Base-by-base conservation (phyloP, 805 yeast species). In the Cyberlindnera saturnus region DNA sequence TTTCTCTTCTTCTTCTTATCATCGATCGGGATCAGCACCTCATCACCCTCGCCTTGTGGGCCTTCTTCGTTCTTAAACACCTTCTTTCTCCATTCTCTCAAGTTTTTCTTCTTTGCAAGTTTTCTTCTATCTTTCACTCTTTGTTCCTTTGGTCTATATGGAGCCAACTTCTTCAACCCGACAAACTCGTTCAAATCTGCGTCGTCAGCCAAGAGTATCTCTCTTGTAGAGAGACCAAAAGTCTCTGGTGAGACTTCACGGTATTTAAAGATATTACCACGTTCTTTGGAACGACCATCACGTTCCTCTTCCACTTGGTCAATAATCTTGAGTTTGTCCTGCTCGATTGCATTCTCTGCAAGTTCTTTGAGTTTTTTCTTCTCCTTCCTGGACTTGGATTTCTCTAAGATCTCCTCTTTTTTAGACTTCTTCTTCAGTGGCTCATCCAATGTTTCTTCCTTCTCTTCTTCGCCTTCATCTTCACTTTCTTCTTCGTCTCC, bases 241-340 rank as follows among this genome's bases (percentile, higher is more conserved):
- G 89, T 69, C 57, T 93, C 98, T 8, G 99, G 97, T 1, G 96
- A 89, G 4, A 93, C 98, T 55, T 89, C 96, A 56, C 97, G 77
- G 61, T 93, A 93, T 55, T 80, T 81, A 73, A 93, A 91, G 42
- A 70, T 74, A 3, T 69, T 71, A 5, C 62, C 72, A 35, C 63
- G 63, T 8, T 69, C 63, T 26, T 68, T 66, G 1, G 79, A 69
- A 47, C 89, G 81, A 40, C 86, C 77, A 52, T 79, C 78, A 49
- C 69, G 62, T 44, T 72, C 82, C 47, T 74, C 74, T 49, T 79
- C 84, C 7, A 83, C 78, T 54, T 85, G 87, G 28, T 85, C 91
- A 20, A 81, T 56, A 32, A 88, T 68, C 32, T 77, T 75, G 17
- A 78, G 63, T 29, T 82, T 74, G 52, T 87, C 86, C 30, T 82